Evolutionary conservation across 495 filamentous ascomycete species (phyloP), one percentile per base, ranked within the genome.

Genomic region (Xylaria intraflava): DNA sequence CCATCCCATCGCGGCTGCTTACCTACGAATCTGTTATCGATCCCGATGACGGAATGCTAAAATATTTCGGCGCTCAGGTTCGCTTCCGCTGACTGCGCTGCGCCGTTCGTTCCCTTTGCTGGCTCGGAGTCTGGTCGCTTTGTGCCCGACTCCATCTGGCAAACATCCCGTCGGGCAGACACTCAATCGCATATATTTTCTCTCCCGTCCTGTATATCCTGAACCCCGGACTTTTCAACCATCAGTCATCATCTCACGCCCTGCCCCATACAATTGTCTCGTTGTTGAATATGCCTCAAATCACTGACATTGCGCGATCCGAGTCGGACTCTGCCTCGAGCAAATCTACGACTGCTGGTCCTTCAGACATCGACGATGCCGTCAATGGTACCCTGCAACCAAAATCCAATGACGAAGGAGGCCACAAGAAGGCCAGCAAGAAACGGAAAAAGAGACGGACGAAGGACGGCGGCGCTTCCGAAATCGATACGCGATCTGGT

Each of bases 281-380:
- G 24, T n/a, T 4, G 17, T 17, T 17, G n/a, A 65, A 49, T 51
- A 68, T 70, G 65, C 62, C 58, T 31, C 55, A 63, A 19, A 68
- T 65, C 30, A 46, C 55, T 35, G 53, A 60, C 20, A 10, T 46
- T 22, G 56, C 40, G 26, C 12, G 10, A 9, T 41, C 49, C 16
- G 59, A 53, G 6, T 41, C 30, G 31, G 56, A 46, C 6, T 49
- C 48, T 2, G 39, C 45, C 9, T 20, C 17, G 2, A 56, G 42
- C 38, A 53, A 53, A 46, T 58, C 47, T n/a, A 27, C 26, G 23
- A 52, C 57, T 6, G 27, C 44, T 12, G 59, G 52, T 7, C 47
- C 58, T 11, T 60, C 66, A 33, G 59, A 61, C 17, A 26, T 57
- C 44, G 53, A 61, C 39, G 54, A 60, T 23, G 55, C 62, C 26